Percentiles rank a stretch among this genome's conserved stretches.
Evolutionary conservation across 441 rosid species (phyloP).

Genomic region (Arabidopsis hybrid): DNA sequence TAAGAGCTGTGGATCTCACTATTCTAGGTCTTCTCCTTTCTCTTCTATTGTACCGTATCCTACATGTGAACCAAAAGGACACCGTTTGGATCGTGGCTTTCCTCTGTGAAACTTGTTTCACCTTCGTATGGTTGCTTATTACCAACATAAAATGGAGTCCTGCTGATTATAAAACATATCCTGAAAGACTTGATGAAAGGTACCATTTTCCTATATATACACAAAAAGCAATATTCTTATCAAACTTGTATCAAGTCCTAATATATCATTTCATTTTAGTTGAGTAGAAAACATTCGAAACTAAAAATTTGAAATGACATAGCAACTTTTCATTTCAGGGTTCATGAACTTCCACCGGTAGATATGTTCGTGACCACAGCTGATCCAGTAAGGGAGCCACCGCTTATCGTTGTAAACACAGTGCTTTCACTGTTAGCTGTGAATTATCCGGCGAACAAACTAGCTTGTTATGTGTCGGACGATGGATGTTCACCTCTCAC

Average conservation of each 20-base stretch:
- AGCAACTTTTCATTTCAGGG: slow-evolving; percentile 34
- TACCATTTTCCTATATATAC: neutral
- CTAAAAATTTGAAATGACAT: neutral
- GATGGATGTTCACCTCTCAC: slow-evolving; percentile 69
- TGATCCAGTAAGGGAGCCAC: slow-evolving; percentile 41
- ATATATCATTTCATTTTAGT: slow-evolving; percentile 10
- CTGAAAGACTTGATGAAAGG: slow-evolving; percentile 52
- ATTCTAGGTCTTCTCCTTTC: slow-evolving; percentile 56
- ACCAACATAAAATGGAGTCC: slow-evolving; percentile 69
- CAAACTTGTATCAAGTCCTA: neutral
- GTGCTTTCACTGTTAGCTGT: slow-evolving; percentile 75
- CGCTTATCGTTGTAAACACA: slow-evolving; percentile 61
- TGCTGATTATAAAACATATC: slow-evolving; percentile 52
- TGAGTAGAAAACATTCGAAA: slow-evolving; percentile 40
- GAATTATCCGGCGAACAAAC: slow-evolving; percentile 74
- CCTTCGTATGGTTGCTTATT: slow-evolving; percentile 60
- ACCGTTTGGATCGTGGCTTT: slow-evolving; percentile 65
- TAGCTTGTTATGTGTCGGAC: slow-evolving; percentile 84
- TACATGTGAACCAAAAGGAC: slow-evolving; percentile 51
- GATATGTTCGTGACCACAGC: slow-evolving; percentile 46
- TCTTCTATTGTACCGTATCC: slow-evolving; percentile 56
- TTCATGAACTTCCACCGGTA: slow-evolving; percentile 40
- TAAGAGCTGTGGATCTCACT: slow-evolving; percentile 51
- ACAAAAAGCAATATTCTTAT: neutral
- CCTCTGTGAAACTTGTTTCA: slow-evolving; percentile 65